These are phyloP conservation scores for Biscutella laevigata DNA, from an alignment of 441 rosid species.

Conservation along the genomic window DNA sequence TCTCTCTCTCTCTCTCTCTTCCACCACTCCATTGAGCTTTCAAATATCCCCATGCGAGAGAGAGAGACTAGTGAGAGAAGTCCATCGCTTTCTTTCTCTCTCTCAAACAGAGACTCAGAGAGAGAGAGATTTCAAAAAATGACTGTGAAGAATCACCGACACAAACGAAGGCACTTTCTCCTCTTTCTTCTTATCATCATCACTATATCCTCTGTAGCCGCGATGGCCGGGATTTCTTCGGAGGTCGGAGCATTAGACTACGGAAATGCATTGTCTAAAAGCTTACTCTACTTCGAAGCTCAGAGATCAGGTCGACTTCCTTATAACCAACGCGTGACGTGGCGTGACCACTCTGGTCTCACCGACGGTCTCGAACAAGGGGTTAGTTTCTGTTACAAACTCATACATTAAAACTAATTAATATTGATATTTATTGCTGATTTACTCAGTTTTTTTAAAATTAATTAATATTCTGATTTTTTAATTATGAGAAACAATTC, in stretches of 20 bases:
- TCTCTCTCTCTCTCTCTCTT: constrained; percentile 15
- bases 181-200: constrained; percentile 28
- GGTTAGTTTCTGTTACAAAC: constrained; percentile 40
- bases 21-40: constrained; percentile 25
- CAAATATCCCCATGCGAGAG: constrained; percentile 20
- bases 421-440: no score
- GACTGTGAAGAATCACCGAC: constrained; percentile 19
- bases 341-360: constrained; percentile 93
- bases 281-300: constrained; percentile 86
- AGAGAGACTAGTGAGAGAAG: constrained; percentile 24
- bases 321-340: constrained; percentile 67
- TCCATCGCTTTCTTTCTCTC: constrained; percentile 23
- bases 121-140: constrained; percentile 5
- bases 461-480: no score
- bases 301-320: constrained; percentile 93
- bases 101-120: constrained; percentile 17
- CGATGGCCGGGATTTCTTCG: constrained; percentile 15
- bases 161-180: constrained; percentile 13
- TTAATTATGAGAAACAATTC: no score
- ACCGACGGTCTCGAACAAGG: constrained; percentile 95
- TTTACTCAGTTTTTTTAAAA: no score
- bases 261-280: constrained; percentile 65
- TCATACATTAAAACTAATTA: no score
- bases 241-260: constrained; percentile 35
- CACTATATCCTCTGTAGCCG: constrained; percentile 16